phyloP scores from a whole-genome alignment of 2,329 filamentous ascomycete genomes.

The Fusarium sterilihyphosum region DNA sequence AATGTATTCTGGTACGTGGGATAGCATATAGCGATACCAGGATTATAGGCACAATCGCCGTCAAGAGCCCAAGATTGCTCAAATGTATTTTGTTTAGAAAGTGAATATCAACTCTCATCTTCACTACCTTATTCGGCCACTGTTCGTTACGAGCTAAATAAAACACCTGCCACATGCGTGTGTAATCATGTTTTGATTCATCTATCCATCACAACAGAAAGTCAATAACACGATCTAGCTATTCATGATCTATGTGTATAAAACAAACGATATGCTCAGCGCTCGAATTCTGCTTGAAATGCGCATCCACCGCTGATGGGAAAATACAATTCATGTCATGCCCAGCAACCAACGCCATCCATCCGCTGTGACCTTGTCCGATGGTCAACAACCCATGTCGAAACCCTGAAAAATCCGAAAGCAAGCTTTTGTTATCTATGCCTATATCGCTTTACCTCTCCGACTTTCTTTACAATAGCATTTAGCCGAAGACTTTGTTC shows the following conservation, averaged over 20 bases:
- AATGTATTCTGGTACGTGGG: slow-evolving; percentile 6
- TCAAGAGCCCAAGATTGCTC: slow-evolving; percentile 20
- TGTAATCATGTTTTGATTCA: not conserved
- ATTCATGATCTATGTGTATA: slow-evolving; percentile 13
- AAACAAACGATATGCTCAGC: slow-evolving; percentile 25
- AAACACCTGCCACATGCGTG: not conserved
- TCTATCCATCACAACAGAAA: slow-evolving; percentile 16
- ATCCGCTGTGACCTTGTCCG: slow-evolving; percentile 7
- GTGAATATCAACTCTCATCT: slow-evolving; percentile 14
- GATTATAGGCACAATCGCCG: slow-evolving; percentile 3
- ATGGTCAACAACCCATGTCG: not conserved
- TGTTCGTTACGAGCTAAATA: not conserved
- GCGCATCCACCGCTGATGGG: not conserved
- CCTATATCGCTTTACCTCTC: not conserved
- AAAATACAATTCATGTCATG: slow-evolving; percentile 24
- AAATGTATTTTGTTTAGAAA: slow-evolving; percentile 3
- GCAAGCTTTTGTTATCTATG: slow-evolving; percentile 18
- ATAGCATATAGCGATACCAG: not conserved
- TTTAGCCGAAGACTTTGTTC: slow-evolving; percentile 73
- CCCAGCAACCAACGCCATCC: slow-evolving; percentile 29
- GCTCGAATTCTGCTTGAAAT: slow-evolving; percentile 22
- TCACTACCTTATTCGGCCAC: not conserved
- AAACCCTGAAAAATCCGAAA: slow-evolving; percentile 8
- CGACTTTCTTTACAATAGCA: not conserved
- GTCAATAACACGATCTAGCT: slow-evolving; percentile 1